Percentiles rank a stretch among this genome's conserved stretches.
phyloP scores from a whole-genome alignment of 768 basidiomycete species.

The Vararia minispora region DNA sequence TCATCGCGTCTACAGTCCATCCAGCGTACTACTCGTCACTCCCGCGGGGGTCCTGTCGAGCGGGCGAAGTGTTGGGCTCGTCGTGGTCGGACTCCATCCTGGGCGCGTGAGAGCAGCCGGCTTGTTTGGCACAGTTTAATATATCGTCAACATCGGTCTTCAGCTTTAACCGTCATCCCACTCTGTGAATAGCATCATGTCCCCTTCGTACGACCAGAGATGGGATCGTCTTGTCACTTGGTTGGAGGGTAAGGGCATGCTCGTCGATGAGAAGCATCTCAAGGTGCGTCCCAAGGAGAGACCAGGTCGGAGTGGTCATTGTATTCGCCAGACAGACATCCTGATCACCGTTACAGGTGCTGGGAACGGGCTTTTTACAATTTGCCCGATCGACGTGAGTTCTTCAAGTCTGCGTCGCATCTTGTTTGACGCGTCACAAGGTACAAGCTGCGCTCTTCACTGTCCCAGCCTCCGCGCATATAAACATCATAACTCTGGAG shows the following conservation, averaged over 20 bases:
- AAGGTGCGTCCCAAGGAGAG: constrained; percentile 40
- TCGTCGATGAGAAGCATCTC: constrained; percentile 25
- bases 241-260: constrained; percentile 11
- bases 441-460: constrained; percentile 37
- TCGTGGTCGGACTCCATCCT: too few relatives aligned
- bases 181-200: too few relatives aligned
- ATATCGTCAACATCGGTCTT: too few relatives aligned
- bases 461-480: constrained; percentile 56
- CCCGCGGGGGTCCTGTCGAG: too few relatives aligned
- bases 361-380: constrained; percentile 62
- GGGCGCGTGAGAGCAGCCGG: too few relatives aligned
- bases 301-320: constrained; percentile 31
- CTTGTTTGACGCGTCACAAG: neutral
- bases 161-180: too few relatives aligned
- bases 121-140: too few relatives aligned
- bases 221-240: constrained; percentile 10
- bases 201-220: constrained; percentile 2
- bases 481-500: constrained; percentile 63
- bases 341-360: constrained; percentile 29
- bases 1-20: too few relatives aligned
- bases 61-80: too few relatives aligned
- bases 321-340: neutral
- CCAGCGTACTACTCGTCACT: too few relatives aligned
- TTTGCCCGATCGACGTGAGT: too few relatives aligned
- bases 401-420: constrained; percentile 27